Evolutionary conservation across 371 early-diverging fungal genomes (phyloP), one percentile per base, ranked within the genome.

Genomic region (Mycotypha africana): DNA sequence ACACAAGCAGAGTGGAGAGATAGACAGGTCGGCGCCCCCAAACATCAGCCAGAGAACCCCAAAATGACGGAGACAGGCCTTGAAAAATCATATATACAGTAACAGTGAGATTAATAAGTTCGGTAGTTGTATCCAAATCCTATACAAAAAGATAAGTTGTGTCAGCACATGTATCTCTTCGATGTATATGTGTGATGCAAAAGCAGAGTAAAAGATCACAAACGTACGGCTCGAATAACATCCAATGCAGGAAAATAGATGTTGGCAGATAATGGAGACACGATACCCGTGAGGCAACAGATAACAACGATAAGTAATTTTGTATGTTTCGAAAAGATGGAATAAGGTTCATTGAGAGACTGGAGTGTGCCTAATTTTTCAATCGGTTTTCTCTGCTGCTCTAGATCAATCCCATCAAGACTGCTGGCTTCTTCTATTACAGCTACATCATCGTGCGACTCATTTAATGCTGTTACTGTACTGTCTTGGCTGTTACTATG

Each of bases 31-130:
- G 67, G 23, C 85, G 65, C 1, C 85, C 85, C 33, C 58, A 58
- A 15, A 49, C 45, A 52, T 85, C 85, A 1, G 85, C 71, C 14
- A 82, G 49, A 7, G 75, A 71, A 14, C 79, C 83, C 84, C 83
- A 85, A 17, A 82, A 54, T 2, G 66, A 62, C 9, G 72, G 72
- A 0, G 72, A 62, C 21, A 67, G 34, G 2, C 66, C 72, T 53
- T 72, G 68, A 38, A 72, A 61, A 14, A 72, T 49, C 68, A 72
- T 55, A 25, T 62, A 66, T 3, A 52, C 35, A 2, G 59, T 62
- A 6, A 66, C 47, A 6, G 59, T 62, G 3, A 58, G 24, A 25
- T 49, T 66, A 4, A 62, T 47, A 11, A 55, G 39, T 15, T 52
- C 48, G 2, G 53, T 39, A 0, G 48, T 53, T 2, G 47, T 60